phyloP scores from a whole-genome alignment of 2,329 filamentous ascomycete genomes.

The Trichophyton equinum region DNA sequence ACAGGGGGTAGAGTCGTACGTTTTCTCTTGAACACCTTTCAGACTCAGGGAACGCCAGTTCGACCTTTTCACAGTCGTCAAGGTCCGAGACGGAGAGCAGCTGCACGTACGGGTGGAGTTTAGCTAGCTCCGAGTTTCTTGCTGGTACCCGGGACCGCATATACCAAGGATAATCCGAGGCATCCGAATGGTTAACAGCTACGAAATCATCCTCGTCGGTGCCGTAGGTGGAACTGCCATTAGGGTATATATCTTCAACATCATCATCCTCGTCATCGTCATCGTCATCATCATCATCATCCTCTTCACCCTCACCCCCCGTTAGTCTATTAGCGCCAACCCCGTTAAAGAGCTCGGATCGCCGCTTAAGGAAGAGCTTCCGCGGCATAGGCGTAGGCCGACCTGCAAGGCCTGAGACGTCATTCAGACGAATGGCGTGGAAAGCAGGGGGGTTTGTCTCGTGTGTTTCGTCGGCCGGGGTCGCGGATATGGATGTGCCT shows the following conservation, averaged over 20 bases:
- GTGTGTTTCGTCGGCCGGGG: background rate
- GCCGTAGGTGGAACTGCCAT: conserved; percentile 17
- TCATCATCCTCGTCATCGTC: conserved; percentile 9
- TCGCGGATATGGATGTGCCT: conserved; percentile 1
- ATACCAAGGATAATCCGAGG: conserved; percentile 30
- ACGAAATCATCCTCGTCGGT: conserved; percentile 32
- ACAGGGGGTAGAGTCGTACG: conserved; percentile 26
- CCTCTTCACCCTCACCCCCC: background rate
- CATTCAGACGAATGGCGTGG: background rate
- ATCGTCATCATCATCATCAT: background rate
- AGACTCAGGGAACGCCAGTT: conserved; percentile 47
- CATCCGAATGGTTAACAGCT: conserved; percentile 31
- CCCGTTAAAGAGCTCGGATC: background rate
- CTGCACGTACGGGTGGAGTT: conserved; percentile 61
- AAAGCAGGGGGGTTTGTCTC: background rate
- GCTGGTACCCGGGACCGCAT: conserved; percentile 28
- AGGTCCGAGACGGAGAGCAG: conserved; percentile 48
- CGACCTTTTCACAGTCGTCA: conserved; percentile 44
- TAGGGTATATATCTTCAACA: conserved; percentile 16
- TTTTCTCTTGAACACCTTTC: conserved; percentile 49
- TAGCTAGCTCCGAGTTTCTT: conserved; percentile 33
- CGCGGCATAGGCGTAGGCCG: background rate
- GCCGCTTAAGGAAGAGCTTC: background rate
- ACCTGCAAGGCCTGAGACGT: background rate
- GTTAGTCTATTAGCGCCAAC: background rate